These are phyloP conservation scores for Cyclaneusma minus DNA, from an alignment of 2,329 filamentous ascomycete genomes.

Conservation along the genomic window DNA sequence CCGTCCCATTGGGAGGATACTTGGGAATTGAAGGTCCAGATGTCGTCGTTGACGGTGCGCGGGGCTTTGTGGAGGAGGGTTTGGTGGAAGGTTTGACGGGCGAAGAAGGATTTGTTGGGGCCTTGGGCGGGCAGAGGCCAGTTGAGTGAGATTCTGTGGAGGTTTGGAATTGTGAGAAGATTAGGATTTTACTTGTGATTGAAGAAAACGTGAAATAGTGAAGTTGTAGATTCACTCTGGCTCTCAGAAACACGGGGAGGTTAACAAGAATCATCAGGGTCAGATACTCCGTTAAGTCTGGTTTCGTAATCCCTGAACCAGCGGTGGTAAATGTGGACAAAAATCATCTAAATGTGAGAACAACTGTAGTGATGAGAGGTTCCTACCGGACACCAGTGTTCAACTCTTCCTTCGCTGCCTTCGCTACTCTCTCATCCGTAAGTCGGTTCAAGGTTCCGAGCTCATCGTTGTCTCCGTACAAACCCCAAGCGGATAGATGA, in stretches of 20 bases:
- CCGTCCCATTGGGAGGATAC: slow-evolving; percentile 39
- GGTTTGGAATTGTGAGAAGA: slow-evolving; percentile 1
- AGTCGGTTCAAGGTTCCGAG: slow-evolving; percentile 46
- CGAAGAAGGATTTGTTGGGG: slow-evolving; percentile 33
- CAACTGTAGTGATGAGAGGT: slow-evolving; percentile 5
- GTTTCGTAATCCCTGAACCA: not conserved
- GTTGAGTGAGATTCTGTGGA: slow-evolving; percentile 38
- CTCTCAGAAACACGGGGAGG: slow-evolving; percentile 1
- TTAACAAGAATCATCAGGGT: not conserved
- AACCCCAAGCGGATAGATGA: slow-evolving; percentile 25
- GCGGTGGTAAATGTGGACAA: slow-evolving; percentile 3
- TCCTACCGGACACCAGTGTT: slow-evolving; percentile 32
- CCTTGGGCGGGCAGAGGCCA: slow-evolving; percentile 40
- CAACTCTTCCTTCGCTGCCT: slow-evolving; percentile 34
- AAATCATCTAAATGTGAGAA: slow-evolving; percentile 6
- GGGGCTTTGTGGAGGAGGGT: slow-evolving; percentile 34
- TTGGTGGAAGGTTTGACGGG: slow-evolving; percentile 37
- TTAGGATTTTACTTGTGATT: not conserved
- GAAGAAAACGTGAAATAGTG: not conserved
- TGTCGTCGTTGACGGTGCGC: slow-evolving; percentile 41
- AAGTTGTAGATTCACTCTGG: not conserved
- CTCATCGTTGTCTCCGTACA: slow-evolving; percentile 37
- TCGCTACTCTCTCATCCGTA: slow-evolving; percentile 34
- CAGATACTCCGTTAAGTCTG: not conserved
- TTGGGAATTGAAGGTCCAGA: slow-evolving; percentile 43